Evolutionary conservation across 495 filamentous ascomycete genomes (phyloP), one percentile per base, ranked within the genome.

Genomic region (Aspergillus egyptiacus): DNA sequence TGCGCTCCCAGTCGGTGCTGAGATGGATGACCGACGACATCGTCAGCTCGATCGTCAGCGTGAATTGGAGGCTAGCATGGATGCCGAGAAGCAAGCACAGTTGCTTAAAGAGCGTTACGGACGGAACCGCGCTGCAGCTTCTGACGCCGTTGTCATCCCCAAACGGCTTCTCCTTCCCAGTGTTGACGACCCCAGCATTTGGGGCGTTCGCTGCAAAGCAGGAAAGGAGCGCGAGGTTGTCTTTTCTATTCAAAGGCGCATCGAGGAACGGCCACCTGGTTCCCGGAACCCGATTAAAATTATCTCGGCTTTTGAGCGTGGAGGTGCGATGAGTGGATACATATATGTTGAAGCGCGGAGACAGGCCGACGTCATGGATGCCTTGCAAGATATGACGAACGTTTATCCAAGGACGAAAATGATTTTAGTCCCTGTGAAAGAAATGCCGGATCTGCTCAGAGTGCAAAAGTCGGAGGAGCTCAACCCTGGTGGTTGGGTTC

Each of bases 371-470:
- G 84, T 99, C 45, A 69, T 89, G 65, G 68, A 81, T 8, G 86
- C 86, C 4, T 70, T 93, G 25, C 86, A 96, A 37, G 87, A 84
- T 7, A 78, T 97, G 54, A 80, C 84, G 47, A 86, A 91, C 61
- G 83, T 88, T 22, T 98, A 95, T 61, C 85, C 88, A 14, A 75
- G 87, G 37, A 82, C 80, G 20, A 93, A 90, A 65, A 79, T 89
- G 65, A 77, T 88, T 28, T 67, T 96, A 27, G 87, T 97, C 34
- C 88, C 91, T n/a, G 88, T 97, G 56, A 91, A 91, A 64, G 94
- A 99, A 66, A 94, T 96, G 84, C 91, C 94, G 0, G 93, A 96
- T 66, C 81, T 99, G 7, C 69, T 99, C n/a, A 80, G 88, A 20
- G 88, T 91, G 23, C 80, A 78, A 23, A 96, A 95, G 70, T 89